Conservation (phyloP, 2,329 filamentous ascomycete genomes). For the Colletotrichum coccodes region DNA sequence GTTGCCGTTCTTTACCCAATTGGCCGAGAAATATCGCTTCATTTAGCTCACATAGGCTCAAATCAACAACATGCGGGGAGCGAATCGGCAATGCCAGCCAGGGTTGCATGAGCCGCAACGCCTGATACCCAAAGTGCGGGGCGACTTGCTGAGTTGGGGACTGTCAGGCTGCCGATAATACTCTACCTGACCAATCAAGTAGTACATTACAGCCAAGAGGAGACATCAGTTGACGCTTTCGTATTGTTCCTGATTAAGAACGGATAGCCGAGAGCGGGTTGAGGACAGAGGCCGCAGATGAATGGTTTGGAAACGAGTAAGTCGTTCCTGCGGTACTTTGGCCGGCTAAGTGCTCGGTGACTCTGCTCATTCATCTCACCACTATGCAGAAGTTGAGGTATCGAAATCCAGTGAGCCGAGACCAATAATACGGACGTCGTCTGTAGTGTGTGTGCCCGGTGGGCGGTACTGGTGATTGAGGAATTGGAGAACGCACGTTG, state of each 20-base stretch:
- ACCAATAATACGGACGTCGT: no score
- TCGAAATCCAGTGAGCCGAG: not conserved
- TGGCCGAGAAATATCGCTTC: not conserved
- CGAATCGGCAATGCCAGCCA: not conserved
- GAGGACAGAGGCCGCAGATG: not conserved
- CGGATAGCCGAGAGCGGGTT: not conserved
- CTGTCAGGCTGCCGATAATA: not conserved
- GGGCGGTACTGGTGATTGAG: no score
- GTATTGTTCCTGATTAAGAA: not conserved
- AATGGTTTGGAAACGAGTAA: not conserved
- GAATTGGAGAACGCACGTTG: no score
- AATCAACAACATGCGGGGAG: not conserved
- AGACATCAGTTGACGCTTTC: not conserved
- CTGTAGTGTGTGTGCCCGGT: no score
- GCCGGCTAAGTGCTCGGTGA: not conserved
- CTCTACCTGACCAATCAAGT: not conserved
- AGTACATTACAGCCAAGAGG: constrained; percentile 12
- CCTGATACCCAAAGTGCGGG: constrained; percentile 5
- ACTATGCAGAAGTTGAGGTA: not conserved
- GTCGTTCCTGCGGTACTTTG: not conserved
- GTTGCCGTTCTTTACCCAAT: not conserved
- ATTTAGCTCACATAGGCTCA: constrained; percentile 22
- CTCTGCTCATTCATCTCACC: not conserved
- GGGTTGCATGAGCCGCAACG: not conserved
- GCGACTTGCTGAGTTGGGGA: not conserved